These are phyloP conservation scores for Hymenoscyphus infarciens DNA, from an alignment of 2,329 filamentous ascomycete species.

Conservation along the genomic window DNA sequence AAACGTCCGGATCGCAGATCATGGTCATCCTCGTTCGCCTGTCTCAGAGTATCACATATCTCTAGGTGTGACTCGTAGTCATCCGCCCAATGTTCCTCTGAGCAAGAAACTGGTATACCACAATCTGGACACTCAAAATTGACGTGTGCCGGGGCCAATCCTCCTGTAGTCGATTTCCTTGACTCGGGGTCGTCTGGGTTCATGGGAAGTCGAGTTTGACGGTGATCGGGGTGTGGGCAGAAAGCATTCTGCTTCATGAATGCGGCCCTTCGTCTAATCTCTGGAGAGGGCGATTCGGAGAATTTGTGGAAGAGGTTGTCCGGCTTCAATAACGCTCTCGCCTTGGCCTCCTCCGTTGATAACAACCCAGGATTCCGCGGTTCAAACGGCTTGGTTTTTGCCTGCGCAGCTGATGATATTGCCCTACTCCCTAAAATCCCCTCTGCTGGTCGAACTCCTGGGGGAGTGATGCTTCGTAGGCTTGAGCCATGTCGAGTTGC, in stretches of 20 bases:
- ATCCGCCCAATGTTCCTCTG: constrained; percentile 90
- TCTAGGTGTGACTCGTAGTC: constrained; percentile 92
- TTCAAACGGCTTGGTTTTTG: constrained; percentile 28
- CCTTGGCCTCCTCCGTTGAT: constrained; percentile 24
- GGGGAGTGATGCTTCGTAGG: constrained; percentile 17
- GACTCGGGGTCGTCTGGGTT: constrained; percentile 62
- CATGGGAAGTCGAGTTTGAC: constrained; percentile 65
- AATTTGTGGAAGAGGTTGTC: constrained; percentile 94
- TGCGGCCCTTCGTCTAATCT: constrained; percentile 81
- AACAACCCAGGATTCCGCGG: constrained; percentile 25
- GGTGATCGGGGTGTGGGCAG: constrained; percentile 87
- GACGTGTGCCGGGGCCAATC: constrained; percentile 72
- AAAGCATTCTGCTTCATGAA: constrained; percentile 92
- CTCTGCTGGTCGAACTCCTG: constrained; percentile 13
- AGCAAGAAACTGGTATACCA: constrained; percentile 90
- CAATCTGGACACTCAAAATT: constrained; percentile 96
- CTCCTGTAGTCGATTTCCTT: constrained; percentile 51
- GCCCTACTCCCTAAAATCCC: constrained; percentile 26
- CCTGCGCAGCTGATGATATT: constrained; percentile 24
- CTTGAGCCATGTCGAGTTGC: constrained; percentile 19
- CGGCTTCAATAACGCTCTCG: constrained; percentile 39
- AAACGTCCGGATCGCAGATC: constrained; percentile 85
- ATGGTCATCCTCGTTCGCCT: constrained; percentile 98
- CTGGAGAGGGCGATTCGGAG: constrained; percentile 80
- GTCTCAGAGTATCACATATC: constrained; percentile 83